Conservation (phyloP, 2,329 filamentous ascomycete genomes). For the Talaromyces pinophilus region DNA sequence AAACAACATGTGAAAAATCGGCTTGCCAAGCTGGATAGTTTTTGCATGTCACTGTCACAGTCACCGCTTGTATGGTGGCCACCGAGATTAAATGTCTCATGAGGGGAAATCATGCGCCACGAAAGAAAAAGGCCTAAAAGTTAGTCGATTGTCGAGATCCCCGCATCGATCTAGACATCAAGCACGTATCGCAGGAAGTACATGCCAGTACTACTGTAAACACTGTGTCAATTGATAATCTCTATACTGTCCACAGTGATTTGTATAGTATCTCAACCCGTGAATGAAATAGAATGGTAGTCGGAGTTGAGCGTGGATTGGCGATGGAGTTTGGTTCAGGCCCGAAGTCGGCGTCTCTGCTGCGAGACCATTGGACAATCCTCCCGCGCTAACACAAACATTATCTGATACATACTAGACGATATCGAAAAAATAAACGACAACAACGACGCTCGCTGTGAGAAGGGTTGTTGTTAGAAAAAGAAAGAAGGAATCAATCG, state of each 20-base stretch:
- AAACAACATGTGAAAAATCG: background rate
- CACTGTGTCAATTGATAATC: background rate
- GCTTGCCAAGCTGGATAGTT: background rate
- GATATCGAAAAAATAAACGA: constrained; percentile 4
- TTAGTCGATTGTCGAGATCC: background rate
- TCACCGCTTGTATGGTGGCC: background rate
- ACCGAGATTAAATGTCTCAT: background rate
- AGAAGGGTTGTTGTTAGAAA: background rate
- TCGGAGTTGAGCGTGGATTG: background rate
- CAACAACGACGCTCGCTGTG: background rate
- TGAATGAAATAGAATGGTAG: background rate
- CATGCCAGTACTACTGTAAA: background rate
- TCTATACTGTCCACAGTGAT: background rate
- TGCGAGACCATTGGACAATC: background rate
- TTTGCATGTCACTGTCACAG: background rate
- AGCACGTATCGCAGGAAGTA: background rate
- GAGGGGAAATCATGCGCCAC: constrained; percentile 4
- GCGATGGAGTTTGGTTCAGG: background rate
- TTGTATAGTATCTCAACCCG: background rate
- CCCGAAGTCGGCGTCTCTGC: background rate
- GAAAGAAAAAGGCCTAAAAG: background rate
- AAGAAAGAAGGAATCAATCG: background rate
- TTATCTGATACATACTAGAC: background rate
- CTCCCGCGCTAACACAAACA: constrained; percentile 7
- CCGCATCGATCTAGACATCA: background rate